Evolutionary conservation across 108 stramenopile genomes (phyloP), one percentile per base, ranked within the genome.

Genomic region (Cyclotella cryptica): DNA sequence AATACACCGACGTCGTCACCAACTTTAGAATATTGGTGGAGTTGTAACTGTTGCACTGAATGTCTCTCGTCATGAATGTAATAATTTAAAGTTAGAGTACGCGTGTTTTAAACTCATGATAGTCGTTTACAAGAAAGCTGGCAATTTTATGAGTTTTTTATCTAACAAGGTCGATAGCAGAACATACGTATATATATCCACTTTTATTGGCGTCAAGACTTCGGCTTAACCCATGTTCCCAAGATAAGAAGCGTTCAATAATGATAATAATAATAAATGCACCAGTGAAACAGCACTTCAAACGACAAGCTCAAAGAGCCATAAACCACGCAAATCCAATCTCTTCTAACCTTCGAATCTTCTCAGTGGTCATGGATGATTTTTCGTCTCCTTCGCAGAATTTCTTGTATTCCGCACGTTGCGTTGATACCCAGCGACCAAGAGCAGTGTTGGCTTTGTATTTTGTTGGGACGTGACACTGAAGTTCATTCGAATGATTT

Each of bases 271-370:
- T 4, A 55, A 22, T n/a, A n/a, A 49, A 49, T 49, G 47, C 47
- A 55, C 11, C 55, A n/a, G 24, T 22, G 8, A 24, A 24, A 12
- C 55, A 55, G 24, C 11, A 12, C 55, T 26, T 12, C 22, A 24
- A 21, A 55, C 19, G 21, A 22, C 55, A 49, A 49, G n/a, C n/a
- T 49, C 22, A 55, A 55, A 55, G 62, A 39, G 75, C 75, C 55
- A 92, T 70, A 17, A 85, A 86, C 92, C 92, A 93, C 39, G 88
- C 85, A 75, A 93, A 93, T 3, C 92, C 88, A 45, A 93, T 62
- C 17, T 72, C 57, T 68, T 93, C 81, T 19, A 93, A 74, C 24
- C 86, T 75, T 49, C 61, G 69, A 58, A 92, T 87, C 43, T 89
- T 83, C 7, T 90, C 90, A 15, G 49, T 51, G 43, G 54, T 79